These are phyloP conservation scores for Fusarium succisae DNA, from an alignment of 2,329 filamentous ascomycete species.

Conservation along the genomic window DNA sequence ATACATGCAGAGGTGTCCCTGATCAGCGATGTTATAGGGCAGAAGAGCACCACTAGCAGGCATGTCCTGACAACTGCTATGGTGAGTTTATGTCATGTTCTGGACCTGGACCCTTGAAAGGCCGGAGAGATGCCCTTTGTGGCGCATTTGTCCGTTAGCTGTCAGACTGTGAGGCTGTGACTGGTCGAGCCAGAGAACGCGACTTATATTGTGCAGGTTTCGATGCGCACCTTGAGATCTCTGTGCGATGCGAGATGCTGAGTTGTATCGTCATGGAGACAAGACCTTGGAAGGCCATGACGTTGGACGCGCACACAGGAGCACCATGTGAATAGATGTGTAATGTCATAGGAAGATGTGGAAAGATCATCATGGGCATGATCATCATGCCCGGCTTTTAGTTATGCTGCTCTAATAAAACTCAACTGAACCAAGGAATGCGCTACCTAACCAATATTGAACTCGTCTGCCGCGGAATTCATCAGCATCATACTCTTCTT, in stretches of 20 bases:
- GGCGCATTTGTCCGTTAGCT: constrained; percentile 18
- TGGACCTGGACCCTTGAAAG: constrained; percentile 21
- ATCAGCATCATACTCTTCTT: constrained; percentile 72
- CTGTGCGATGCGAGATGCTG: constrained; percentile 7
- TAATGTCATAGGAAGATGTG: background rate
- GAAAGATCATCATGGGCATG: constrained; percentile 12
- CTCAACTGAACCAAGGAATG: constrained; percentile 25
- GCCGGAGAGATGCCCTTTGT: constrained; percentile 13
- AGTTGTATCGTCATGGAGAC: constrained; percentile 13
- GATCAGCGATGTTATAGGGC: constrained; percentile 16
- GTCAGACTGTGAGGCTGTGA: constrained; percentile 29
- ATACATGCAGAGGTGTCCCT: constrained; percentile 8
- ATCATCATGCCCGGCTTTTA: constrained; percentile 29
- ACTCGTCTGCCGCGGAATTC: constrained; percentile 71
- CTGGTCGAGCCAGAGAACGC: constrained; percentile 11
- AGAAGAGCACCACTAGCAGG: constrained; percentile 11
- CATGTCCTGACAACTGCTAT: constrained; percentile 6
- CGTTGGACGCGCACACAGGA: constrained; percentile 2
- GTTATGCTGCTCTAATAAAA: constrained; percentile 23
- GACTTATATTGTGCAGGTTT: constrained; percentile 6
- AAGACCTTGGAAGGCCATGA: constrained; percentile 11
- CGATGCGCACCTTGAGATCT: constrained; percentile 3
- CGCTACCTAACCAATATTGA: constrained; percentile 68
- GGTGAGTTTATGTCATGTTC: constrained; percentile 29
- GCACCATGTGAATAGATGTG: background rate